Evolutionary conservation across 306 rosid species (phyloP).

Genomic region (Crotalaria pallida): DNA sequence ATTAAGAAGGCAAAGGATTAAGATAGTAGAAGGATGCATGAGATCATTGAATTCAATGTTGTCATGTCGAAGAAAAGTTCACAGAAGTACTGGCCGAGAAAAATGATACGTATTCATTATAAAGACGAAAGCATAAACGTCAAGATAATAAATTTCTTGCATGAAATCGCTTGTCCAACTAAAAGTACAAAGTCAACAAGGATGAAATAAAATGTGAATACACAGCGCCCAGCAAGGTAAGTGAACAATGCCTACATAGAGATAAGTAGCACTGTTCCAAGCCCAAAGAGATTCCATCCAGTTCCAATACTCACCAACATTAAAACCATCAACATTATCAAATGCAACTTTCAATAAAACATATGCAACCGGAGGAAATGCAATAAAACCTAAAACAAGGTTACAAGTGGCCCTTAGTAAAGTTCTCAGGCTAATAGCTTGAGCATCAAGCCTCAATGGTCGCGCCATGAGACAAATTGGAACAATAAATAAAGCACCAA

Average conservation of each 20-base stretch:
- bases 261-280: conserved; percentile 95
- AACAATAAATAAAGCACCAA: conserved; percentile 74
- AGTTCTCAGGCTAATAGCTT: conserved; percentile 39
- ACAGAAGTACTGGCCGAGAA: not conserved
- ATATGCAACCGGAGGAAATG: conserved; percentile 66
- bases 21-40: too few species aligned
- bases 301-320: conserved; percentile 67
- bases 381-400: conserved; percentile 57
- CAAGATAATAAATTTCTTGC: conserved; percentile 12
- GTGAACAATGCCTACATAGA: conserved; percentile 70
- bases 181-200: conserved; percentile 46
- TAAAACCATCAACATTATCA: conserved; percentile 36
- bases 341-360: conserved; percentile 47
- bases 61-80: too few species aligned
- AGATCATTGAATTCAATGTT: too few species aligned
- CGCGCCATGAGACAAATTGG: conserved; percentile 78
- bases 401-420: conserved; percentile 50
- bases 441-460: conserved; percentile 65
- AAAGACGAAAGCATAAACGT: not conserved
- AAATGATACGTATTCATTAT: not conserved
- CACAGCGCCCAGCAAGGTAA: conserved; percentile 92
- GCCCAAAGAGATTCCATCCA: conserved; percentile 94
- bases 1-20: too few species aligned
- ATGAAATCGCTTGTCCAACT: conserved; percentile 26
- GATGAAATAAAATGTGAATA: conserved; percentile 59